These are phyloP conservation scores for Ophiocordyceps unilateralis DNA, from an alignment of 2,329 filamentous ascomycete species.

Conservation along the genomic window DNA sequence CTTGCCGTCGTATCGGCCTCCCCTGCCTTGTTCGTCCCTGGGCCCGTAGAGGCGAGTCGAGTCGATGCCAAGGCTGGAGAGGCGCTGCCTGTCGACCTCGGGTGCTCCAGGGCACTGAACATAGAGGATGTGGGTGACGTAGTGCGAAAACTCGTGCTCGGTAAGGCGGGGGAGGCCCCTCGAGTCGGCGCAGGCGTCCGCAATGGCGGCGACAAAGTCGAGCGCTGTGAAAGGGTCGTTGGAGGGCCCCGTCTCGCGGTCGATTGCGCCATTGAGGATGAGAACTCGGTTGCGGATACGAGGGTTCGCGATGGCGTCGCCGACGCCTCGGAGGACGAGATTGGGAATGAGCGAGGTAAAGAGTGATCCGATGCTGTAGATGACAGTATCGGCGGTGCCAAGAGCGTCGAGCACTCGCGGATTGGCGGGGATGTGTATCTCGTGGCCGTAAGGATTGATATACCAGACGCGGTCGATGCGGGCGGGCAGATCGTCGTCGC, in stretches of 20 bases:
- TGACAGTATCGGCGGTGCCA: slow-evolving; percentile 44
- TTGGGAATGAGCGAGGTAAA: slow-evolving; percentile 82
- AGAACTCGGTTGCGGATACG: slow-evolving; percentile 52
- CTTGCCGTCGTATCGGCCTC: slow-evolving; percentile 55
- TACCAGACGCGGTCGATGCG: slow-evolving; percentile 82
- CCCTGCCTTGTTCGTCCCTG: slow-evolving; percentile 22
- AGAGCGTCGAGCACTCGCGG: slow-evolving; percentile 60
- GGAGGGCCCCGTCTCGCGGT: slow-evolving; percentile 71
- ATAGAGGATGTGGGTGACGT: slow-evolving; percentile 74
- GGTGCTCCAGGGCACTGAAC: slow-evolving; percentile 57
- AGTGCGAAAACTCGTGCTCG: slow-evolving; percentile 38
- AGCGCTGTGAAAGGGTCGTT: slow-evolving; percentile 47
- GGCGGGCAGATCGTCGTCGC: slow-evolving; percentile 57
- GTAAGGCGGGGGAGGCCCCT: slow-evolving; percentile 25
- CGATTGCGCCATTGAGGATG: slow-evolving; percentile 67
- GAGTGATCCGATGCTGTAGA: slow-evolving; percentile 88
- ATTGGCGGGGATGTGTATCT: slow-evolving; percentile 74
- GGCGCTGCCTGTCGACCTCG: slow-evolving; percentile 45
- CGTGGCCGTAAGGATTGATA: slow-evolving; percentile 96
- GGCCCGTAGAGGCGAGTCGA: slow-evolving; percentile 62
- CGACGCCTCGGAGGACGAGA: slow-evolving; percentile 58
- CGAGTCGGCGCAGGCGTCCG: slow-evolving; percentile 55
- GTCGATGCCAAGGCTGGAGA: slow-evolving; percentile 56
- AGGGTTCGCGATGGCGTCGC: slow-evolving; percentile 32
- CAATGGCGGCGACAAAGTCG: slow-evolving; percentile 72